These are phyloP conservation scores for Monosporozyma solicola DNA, from an alignment of 805 yeast genomes.

Conservation along the genomic window DNA sequence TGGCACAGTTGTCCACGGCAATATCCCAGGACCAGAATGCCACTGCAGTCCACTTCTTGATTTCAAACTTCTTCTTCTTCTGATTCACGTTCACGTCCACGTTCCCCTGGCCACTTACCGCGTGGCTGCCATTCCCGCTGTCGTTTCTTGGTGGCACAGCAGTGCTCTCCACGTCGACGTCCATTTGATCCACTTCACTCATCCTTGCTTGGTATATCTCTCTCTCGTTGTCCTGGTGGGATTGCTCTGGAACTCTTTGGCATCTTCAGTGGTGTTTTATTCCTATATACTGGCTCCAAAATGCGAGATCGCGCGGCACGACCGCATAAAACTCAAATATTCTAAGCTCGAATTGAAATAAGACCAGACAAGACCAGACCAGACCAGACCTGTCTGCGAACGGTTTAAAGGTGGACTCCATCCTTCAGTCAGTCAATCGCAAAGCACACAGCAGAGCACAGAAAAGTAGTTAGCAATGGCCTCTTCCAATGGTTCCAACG, in stretches of 20 bases:
- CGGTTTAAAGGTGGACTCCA: too few relatives aligned
- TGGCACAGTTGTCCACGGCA: constrained; percentile 92
- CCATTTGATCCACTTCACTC: constrained; percentile 21
- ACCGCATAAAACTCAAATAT: too few relatives aligned
- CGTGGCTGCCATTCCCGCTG: background rate
- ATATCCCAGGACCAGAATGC: constrained; percentile 99
- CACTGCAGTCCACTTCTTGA: constrained; percentile 97
- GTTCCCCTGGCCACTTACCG: too few relatives aligned
- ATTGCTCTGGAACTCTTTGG: too few relatives aligned
- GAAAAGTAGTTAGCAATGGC: background rate
- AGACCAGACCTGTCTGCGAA: background rate
- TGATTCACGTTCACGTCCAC: too few relatives aligned
- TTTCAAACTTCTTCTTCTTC: constrained; percentile 70
- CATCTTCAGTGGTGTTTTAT: too few relatives aligned
- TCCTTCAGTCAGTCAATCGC: too few relatives aligned
- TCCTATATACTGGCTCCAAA: too few relatives aligned
- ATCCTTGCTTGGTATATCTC: constrained; percentile 3
- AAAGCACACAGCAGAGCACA: too few relatives aligned
- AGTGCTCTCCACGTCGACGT: constrained; percentile 13
- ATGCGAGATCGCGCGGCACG: too few relatives aligned
- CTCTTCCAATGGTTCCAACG: constrained; percentile 10
- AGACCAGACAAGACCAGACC: background rate
- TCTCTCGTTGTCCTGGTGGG: background rate
- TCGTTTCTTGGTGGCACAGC: background rate
- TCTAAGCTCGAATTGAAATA: background rate